Conservation (phyloP, 441 rosid genomes). For the Bruguiera hainesii region DNA sequence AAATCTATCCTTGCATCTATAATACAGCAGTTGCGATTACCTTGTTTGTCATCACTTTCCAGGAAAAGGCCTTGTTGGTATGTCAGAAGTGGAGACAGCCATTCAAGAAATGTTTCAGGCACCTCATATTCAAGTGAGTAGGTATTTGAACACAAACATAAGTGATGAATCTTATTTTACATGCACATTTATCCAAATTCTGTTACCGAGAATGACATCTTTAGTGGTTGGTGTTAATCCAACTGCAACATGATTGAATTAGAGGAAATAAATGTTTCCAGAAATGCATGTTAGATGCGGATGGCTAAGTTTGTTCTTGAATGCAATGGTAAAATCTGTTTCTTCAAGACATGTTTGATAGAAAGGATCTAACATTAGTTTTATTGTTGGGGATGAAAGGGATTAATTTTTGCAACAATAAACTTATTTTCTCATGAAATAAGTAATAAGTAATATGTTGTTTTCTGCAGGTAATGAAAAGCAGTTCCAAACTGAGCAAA, state of each 20-base stretch:
- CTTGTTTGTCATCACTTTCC: constrained; percentile 24
- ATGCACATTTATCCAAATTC: background rate
- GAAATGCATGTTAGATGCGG: background rate
- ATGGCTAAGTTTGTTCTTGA: background rate
- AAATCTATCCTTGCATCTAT: background rate
- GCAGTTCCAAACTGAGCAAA: constrained; percentile 63
- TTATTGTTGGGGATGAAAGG: no score
- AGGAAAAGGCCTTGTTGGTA: constrained; percentile 62
- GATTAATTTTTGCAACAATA: background rate
- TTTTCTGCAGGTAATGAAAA: constrained; percentile 67
- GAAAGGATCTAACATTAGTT: no score
- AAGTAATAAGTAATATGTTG: background rate
- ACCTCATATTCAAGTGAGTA: constrained; percentile 93
- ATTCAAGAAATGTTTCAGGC: constrained; percentile 98
- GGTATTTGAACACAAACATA: constrained; percentile 6
- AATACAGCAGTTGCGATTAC: background rate
- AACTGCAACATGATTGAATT: no score
- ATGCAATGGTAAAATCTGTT: background rate
- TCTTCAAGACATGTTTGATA: no score
- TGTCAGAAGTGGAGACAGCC: constrained; percentile 87
- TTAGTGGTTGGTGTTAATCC: no score
- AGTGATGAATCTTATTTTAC: background rate
- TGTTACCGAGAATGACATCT: background rate
- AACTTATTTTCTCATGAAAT: background rate
- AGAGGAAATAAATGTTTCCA: no score